Conservation (phyloP, 129 eudicot genomes). For the Pseudognaphalium luteoalbum region DNA sequence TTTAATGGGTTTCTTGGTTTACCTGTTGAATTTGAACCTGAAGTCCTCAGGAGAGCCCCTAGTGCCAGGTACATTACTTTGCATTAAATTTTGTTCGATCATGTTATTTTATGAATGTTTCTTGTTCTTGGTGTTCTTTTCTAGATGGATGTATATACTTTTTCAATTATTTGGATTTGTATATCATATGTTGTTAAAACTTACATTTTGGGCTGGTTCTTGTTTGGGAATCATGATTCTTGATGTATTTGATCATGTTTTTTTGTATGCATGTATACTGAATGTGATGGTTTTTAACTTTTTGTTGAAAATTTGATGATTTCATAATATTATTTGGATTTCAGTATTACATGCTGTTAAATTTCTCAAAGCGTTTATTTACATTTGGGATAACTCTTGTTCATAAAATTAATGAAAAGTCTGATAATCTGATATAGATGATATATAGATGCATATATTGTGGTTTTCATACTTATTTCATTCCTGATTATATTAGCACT, state of each 20-base stretch:
- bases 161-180: constrained; percentile 9
- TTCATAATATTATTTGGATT: neutral
- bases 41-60: constrained; percentile 84
- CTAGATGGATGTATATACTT: constrained; percentile 8
- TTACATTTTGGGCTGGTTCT: neutral
- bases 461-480: too few species aligned
- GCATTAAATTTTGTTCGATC: neutral
- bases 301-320: too few species aligned
- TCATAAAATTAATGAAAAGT: too few species aligned
- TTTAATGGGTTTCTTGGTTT: constrained; percentile 93
- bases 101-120: neutral
- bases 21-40: constrained; percentile 98
- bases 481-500: too few species aligned
- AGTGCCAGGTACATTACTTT: constrained; percentile 77
- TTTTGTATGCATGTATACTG: neutral
- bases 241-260: neutral
- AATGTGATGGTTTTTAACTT: neutral
- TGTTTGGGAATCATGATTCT: neutral
- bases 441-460: neutral
- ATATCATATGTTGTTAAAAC: neutral
- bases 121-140: neutral
- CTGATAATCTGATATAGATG: neutral
- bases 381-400: neutral
- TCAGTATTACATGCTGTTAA: neutral
- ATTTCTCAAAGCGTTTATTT: too few species aligned